Base-by-base conservation (phyloP, 441 rosid species). In the Geranium incanum region DNA sequence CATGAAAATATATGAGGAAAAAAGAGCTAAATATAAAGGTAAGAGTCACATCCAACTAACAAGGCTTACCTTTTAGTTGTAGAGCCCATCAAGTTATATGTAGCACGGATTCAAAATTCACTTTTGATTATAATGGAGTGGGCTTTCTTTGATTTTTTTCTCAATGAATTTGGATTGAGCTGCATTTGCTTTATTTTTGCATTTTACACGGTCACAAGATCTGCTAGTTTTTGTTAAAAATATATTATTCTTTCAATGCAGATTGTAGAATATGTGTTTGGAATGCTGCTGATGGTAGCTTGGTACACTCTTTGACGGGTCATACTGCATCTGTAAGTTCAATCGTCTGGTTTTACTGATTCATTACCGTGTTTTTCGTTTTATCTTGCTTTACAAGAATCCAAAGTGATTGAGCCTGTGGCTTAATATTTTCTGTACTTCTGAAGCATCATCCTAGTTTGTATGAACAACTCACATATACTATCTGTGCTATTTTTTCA, bases 191-290 rank as follows among this genome's bases (percentile, higher is more conserved):
- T 12, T 12, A 48, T 11, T n/a, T 50, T 50, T 13, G 5, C 0
- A 18, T 59, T 7, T 59, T 59, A 11, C 33, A 59, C 28, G 8
- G 33, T 59, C 6, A 18, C 9, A 16, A 59, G 23, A 16, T 59
- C 9, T 5, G 23, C 64, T 59, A 16, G 64, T 59, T 18, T 18
- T 59, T 4, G 18, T 6, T 2, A 15, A 7, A 16, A 16, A 16
- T 28, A 16, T 59, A 59, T n/a, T 60, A 12, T 39, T 41, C n/a
- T 69, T 75, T 77, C 59, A 52, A 68, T 82, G 79, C 90, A 96
- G 99, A 96, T 82, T 96, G 98, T 87, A 88, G 99, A 84, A 93
- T 96, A 77, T 96, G 99, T 66, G 99, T 96, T 73, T 96, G 99
- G 99, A 96, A 96, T 86, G 98, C 97, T 36, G 84, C 93, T 79